phyloP scores from a whole-genome alignment of 257 asterid genomes.

The Eustoma russellianum region DNA sequence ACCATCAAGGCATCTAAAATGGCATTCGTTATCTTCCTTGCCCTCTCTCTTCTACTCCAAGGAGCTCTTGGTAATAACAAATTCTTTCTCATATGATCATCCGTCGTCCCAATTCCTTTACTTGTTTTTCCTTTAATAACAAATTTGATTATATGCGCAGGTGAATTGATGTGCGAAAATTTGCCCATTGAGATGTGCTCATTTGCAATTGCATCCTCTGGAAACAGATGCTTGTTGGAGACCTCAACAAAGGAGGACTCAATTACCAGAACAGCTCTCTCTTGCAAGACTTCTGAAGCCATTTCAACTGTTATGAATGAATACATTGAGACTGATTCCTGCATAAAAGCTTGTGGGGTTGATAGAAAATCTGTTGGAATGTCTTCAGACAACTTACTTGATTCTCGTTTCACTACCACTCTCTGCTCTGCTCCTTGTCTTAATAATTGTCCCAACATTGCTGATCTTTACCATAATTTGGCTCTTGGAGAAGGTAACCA shows the following conservation, averaged over 20 bases:
- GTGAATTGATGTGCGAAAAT: constrained; percentile 24
- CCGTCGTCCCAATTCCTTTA: too few species aligned
- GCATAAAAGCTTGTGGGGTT: constrained; percentile 22
- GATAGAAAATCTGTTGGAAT: constrained; percentile 22
- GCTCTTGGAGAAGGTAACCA: constrained; percentile 28
- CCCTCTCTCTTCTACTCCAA: background rate
- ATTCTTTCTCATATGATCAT: too few species aligned
- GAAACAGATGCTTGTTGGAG: constrained; percentile 30
- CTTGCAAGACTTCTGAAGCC: constrained; percentile 25
- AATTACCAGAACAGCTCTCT: background rate
- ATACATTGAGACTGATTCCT: constrained; percentile 18
- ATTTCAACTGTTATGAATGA: constrained; percentile 12
- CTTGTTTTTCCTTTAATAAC: background rate
- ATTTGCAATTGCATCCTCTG: constrained; percentile 23
- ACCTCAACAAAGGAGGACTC: constrained; percentile 14
- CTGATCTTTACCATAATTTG: constrained; percentile 30
- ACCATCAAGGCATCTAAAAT: background rate
- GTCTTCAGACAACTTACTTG: constrained; percentile 22
- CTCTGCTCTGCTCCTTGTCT: constrained; percentile 24
- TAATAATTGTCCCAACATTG: constrained; percentile 24
- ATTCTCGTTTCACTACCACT: constrained; percentile 7
- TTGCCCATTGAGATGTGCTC: constrained; percentile 17
- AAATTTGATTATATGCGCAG: constrained; percentile 4
- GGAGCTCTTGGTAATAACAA: constrained; percentile 1
- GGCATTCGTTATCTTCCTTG: background rate